phyloP scores from a whole-genome alignment of 306 rosid genomes.

The Vachellia collinsii region DNA sequence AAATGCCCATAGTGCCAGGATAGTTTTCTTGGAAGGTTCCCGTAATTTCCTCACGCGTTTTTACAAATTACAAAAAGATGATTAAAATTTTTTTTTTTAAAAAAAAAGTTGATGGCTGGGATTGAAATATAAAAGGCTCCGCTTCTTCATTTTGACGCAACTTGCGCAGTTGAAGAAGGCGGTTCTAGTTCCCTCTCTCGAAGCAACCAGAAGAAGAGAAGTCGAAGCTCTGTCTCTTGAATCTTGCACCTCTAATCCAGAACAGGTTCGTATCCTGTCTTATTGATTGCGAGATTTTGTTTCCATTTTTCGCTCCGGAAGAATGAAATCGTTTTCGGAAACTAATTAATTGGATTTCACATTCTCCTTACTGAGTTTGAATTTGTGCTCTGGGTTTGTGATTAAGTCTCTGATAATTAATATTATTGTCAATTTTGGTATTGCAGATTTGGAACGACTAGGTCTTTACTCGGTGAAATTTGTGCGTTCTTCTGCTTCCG shows the following conservation, averaged over 20 bases:
- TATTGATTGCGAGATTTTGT: not conserved
- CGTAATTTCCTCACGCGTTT: slow-evolving; percentile 54
- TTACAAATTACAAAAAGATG: not conserved
- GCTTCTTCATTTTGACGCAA: slow-evolving; percentile 7
- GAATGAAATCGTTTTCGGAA: slow-evolving; percentile 2
- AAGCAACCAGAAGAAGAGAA: slow-evolving; percentile 16
- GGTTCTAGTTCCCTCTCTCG: not conserved
- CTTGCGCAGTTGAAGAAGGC: slow-evolving; percentile 15
- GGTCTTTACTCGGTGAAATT: slow-evolving; percentile 24
- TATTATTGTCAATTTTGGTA: not conserved
- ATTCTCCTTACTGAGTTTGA: not conserved
- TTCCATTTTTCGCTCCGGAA: not conserved
- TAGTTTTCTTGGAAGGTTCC: slow-evolving; percentile 54
- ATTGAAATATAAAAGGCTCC: slow-evolving; percentile 17
- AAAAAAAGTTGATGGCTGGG: not conserved
- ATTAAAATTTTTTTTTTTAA: too few species aligned
- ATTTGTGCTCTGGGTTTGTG: not conserved
- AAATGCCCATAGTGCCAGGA: not conserved
- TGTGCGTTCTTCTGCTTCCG: slow-evolving; percentile 24
- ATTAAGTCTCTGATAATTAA: slow-evolving; percentile 11
- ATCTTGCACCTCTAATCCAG: not conserved
- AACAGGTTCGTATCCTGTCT: slow-evolving; percentile 30
- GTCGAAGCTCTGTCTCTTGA: slow-evolving; percentile 11
- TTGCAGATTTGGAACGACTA: slow-evolving; percentile 16
- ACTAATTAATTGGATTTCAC: slow-evolving; percentile 3